Conservation (phyloP, 345 rosid species). For the Bruguiera gymnorhiza region DNA sequence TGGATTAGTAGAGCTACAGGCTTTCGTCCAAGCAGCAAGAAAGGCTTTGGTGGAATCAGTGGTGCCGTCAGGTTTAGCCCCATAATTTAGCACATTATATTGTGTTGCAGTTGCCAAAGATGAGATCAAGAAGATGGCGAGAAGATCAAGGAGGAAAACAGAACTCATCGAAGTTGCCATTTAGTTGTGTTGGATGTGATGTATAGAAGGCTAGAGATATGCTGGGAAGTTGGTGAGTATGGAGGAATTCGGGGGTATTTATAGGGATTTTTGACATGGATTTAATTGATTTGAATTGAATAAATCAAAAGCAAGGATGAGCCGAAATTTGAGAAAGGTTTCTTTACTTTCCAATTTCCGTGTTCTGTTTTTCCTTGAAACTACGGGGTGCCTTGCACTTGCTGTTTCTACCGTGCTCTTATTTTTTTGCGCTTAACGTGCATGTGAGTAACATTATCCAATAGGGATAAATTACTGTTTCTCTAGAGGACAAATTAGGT, state of each 20-base stretch:
- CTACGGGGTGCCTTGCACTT: constrained; percentile 2
- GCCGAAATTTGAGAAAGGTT: not conserved
- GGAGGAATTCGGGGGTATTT: not conserved
- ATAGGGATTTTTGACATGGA: not conserved
- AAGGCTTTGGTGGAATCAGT: constrained; percentile 62
- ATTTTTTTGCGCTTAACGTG: no score
- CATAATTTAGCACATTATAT: constrained; percentile 19
- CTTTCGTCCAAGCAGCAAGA: constrained; percentile 45
- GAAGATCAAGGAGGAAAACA: not conserved
- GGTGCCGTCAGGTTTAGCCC: constrained; percentile 52
- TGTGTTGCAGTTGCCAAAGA: constrained; percentile 4
- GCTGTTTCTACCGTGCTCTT: no score
- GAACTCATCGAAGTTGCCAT: not conserved
- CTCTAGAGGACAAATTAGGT: no score
- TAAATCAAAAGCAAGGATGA: not conserved
- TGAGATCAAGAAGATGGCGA: not conserved
- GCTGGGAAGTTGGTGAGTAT: not conserved
- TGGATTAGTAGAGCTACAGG: constrained; percentile 49
- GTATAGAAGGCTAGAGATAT: constrained; percentile 8
- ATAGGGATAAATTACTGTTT: not conserved
- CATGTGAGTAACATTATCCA: no score
- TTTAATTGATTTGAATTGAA: not conserved
- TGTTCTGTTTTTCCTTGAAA: not conserved
- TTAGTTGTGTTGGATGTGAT: constrained; percentile 37
- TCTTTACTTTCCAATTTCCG: constrained; percentile 11